Conservation (phyloP, 1,139 yeast species). For the Suzukiozyma palmioleophila region DNA sequence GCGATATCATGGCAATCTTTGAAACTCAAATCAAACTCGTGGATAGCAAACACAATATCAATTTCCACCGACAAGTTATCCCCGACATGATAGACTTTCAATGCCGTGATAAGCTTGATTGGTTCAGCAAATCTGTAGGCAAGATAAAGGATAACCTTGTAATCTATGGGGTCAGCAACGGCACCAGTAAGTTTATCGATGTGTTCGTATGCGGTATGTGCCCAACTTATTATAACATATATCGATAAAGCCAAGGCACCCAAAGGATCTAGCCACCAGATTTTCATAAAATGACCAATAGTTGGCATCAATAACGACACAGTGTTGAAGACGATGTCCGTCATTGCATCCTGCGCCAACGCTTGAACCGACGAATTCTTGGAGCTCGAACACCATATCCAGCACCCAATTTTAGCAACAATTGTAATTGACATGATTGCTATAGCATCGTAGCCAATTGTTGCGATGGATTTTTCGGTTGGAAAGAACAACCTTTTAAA, state of each 20-base stretch:
- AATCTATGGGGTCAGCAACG: conserved; percentile 58
- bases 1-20: conserved; percentile 78
- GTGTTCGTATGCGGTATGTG: conserved; percentile 61
- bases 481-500: conserved; percentile 30
- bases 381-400: conserved; percentile 61
- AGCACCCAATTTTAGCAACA: conserved; percentile 55
- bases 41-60: conserved; percentile 58
- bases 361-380: conserved; percentile 72
- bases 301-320: conserved; percentile 71
- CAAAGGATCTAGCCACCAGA: conserved; percentile 69
- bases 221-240: conserved; percentile 66
- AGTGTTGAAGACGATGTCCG: conserved; percentile 67
- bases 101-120: conserved; percentile 59
- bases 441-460: conserved; percentile 51
- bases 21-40: conserved; percentile 41
- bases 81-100: conserved; percentile 75
- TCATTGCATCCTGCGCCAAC: conserved; percentile 75
- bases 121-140: conserved; percentile 68
- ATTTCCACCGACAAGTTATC: conserved; percentile 75
- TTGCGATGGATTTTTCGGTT: conserved; percentile 34
- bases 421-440: conserved; percentile 63
- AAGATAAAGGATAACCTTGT: conserved; percentile 62
- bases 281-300: conserved; percentile 44
- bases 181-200: conserved; percentile 74
- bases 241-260: conserved; percentile 65